phyloP scores from a whole-genome alignment of 129 eudicot genomes.

The Lactuca sativa region DNA sequence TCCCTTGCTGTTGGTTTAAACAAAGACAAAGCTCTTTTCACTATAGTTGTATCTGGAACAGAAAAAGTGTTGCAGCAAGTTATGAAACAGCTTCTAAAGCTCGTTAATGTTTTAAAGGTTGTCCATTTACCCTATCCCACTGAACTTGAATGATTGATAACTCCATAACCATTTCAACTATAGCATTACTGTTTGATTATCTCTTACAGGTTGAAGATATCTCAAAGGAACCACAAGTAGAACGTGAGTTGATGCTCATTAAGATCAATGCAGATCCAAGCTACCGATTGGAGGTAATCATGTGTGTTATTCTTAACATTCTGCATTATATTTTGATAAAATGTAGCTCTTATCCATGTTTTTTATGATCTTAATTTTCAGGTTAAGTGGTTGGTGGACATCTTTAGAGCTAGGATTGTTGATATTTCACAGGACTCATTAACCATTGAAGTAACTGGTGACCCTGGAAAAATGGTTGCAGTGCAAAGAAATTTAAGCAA shows the following conservation, averaged over 20 bases:
- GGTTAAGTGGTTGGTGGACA: constrained; percentile 96
- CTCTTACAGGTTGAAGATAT: constrained; percentile 71
- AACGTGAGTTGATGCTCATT: constrained; percentile 89
- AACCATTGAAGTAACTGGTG: constrained; percentile 95
- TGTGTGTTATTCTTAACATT: neutral
- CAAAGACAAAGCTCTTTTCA: constrained; percentile 88
- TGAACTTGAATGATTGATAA: too few relatives aligned
- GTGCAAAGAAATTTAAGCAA: constrained; percentile 74
- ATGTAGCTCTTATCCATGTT: constrained; percentile 14
- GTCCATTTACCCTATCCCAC: neutral
- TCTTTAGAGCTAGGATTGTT: constrained; percentile 82
- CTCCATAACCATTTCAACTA: too few relatives aligned
- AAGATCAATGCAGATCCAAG: constrained; percentile 78
- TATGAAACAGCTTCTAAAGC: constrained; percentile 85
- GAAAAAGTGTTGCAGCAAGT: constrained; percentile 82
- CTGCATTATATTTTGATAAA: neutral
- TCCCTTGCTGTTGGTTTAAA: constrained; percentile 94
- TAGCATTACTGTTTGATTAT: too few relatives aligned
- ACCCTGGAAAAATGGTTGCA: constrained; percentile 93
- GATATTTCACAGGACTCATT: constrained; percentile 82
- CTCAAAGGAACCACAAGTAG: constrained; percentile 92
- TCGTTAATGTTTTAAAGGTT: constrained; percentile 85
- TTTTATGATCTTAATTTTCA: constrained; percentile 28
- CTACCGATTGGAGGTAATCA: constrained; percentile 63
- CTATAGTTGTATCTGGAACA: constrained; percentile 88